phyloP scores from a whole-genome alignment of 2,329 filamentous ascomycete genomes.

The Cadophora sp. region DNA sequence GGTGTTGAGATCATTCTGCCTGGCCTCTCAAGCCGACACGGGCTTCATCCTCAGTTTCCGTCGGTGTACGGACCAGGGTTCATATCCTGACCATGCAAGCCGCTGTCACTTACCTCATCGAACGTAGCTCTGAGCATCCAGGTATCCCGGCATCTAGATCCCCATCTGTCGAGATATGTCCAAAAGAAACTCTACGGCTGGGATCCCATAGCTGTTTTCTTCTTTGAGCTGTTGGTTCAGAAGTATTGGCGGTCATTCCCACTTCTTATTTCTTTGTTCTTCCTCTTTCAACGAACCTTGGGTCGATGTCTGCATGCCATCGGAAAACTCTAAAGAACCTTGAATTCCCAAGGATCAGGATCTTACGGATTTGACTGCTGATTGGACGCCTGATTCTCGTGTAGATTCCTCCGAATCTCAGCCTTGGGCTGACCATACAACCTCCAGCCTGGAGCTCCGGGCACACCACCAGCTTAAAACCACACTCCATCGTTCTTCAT shows the following conservation, averaged over 20 bases:
- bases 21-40: not conserved
- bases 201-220: constrained; percentile 41
- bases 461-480: constrained; percentile 32
- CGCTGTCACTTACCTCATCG: constrained; percentile 14
- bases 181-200: constrained; percentile 12
- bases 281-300: constrained; percentile 23
- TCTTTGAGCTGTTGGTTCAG: constrained; percentile 28
- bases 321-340: constrained; percentile 25
- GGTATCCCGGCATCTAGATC: not conserved
- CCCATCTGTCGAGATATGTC: not conserved
- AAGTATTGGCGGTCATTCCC: constrained; percentile 18
- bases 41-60: not conserved
- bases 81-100: constrained; percentile 9
- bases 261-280: constrained; percentile 19
- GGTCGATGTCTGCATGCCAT: constrained; percentile 31
- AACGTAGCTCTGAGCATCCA: not conserved
- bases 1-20: constrained; percentile 7
- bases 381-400: constrained; percentile 24
- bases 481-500: constrained; percentile 35
- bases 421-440: constrained; percentile 36
- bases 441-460: constrained; percentile 21
- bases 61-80: not conserved
- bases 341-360: constrained; percentile 18
- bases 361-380: constrained; percentile 19
- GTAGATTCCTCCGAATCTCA: constrained; percentile 27